Evolutionary conservation across 768 basidiomycete species (phyloP).

Genomic region (Termitomyces sp.): DNA sequence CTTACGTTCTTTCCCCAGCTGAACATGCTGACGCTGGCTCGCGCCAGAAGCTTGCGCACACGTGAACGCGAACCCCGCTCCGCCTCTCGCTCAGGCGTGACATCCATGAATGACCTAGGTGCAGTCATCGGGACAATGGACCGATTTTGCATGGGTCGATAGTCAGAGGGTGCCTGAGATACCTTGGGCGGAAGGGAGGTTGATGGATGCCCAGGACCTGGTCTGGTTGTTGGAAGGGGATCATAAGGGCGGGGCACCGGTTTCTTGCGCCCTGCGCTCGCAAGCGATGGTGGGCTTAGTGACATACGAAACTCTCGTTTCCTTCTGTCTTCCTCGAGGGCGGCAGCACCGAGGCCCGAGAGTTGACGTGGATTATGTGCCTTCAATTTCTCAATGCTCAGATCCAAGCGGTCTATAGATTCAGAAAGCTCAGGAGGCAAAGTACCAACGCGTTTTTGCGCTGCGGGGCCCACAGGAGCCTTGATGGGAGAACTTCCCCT

Average conservation of each 20-base stretch:
- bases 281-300: constrained; percentile 13
- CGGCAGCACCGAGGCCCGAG: constrained; percentile 4
- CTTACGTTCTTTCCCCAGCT: constrained; percentile 14
- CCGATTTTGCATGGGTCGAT: constrained; percentile 8
- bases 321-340: background rate
- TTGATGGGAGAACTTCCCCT: background rate
- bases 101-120: constrained; percentile 32
- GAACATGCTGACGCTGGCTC: constrained; percentile 15
- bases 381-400: constrained; percentile 27
- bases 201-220: background rate
- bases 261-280: constrained; percentile 15
- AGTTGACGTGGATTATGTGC: constrained; percentile 21
- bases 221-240: constrained; percentile 1
- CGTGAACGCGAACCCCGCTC: constrained; percentile 1
- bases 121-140: background rate
- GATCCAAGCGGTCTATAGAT: constrained; percentile 26
- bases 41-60: constrained; percentile 14
- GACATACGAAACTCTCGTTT: constrained; percentile 3
- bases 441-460: constrained; percentile 1
- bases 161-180: constrained; percentile 10
- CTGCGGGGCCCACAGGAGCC: background rate
- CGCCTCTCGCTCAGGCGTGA: constrained; percentile 24
- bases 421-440: constrained; percentile 17
- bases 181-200: background rate
- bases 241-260: constrained; percentile 6